Base-by-base conservation (phyloP, 352 stramenopile species). In the Phytophthora chlamydospora region DNA sequence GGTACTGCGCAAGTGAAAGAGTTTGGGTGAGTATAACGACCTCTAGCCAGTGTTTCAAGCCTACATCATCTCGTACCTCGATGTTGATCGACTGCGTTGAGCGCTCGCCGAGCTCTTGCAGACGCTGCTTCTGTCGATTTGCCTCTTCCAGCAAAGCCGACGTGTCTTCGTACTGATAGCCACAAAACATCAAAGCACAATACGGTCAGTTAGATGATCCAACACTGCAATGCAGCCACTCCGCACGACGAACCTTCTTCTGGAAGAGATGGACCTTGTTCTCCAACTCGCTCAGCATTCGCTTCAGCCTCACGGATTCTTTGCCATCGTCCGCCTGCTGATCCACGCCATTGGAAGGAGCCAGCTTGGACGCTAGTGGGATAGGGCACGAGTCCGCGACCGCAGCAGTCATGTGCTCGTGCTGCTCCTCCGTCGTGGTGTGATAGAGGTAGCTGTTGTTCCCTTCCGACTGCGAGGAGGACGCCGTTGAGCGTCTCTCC, bases 61-160 rank as follows among this genome's bases (percentile, higher is more conserved):
- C n/a, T n/a, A n/a, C 6, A 41, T 0, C 10, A 36, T 29, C 2
- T 6, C 50, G 41, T 73, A 90, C 82, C 82, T 93, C 83, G 39
- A 87, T 69, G 62, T 91, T 93, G 14, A 93, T 58, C 2, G 68
- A 67, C 31, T 80, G 64, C 0, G 67, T 58, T 17, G 77, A 74
- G 24, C 61, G 62, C 17, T 81, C 67, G 33, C 58, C 73, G 12
- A 88, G 54, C 27, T 84, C 70, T 42, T 88, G 73, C 11, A 89
- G 51, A 6, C 68, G 76, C 49, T 84, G 77, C 55, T 88, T 87
- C 60, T 89, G 74, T 34, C 69, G 67, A 16, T 71, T 83, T n/a
- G 71, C 63, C 27, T 86, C 74, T 53, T 88, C 73, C 12, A 89
- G 60, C 34, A 80, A 41, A 9, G 62, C 70, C n/a, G 64, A 54